Conservation (phyloP, 257 asterid species). For the Solanum appendiculatum region DNA sequence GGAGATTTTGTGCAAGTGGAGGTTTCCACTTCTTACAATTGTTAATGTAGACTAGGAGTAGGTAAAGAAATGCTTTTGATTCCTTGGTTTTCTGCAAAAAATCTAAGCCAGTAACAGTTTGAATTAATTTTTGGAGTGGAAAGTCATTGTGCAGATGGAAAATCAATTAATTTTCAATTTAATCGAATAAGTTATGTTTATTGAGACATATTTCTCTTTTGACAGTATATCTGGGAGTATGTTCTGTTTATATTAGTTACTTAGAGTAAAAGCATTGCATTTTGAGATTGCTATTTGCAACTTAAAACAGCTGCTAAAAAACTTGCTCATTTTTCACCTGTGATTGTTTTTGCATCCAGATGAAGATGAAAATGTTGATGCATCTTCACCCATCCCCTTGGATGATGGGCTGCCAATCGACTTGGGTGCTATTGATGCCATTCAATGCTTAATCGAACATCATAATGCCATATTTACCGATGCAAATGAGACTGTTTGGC, state of each 20-base stretch:
- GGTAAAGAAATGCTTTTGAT: not conserved
- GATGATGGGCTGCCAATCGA: constrained; percentile 65
- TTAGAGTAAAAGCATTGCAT: not conserved
- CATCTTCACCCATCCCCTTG: constrained; percentile 70
- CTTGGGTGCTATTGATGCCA: constrained; percentile 70
- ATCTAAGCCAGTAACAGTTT: not conserved
- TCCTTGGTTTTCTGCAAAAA: not conserved
- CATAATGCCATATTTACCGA: constrained; percentile 78
- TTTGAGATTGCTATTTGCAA: not conserved
- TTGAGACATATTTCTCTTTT: not conserved
- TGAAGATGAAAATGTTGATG: constrained; percentile 46
- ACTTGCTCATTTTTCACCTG: not conserved
- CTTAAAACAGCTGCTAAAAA: not conserved
- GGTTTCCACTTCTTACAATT: not conserved
- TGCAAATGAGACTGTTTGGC: constrained; percentile 82
- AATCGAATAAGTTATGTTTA: not conserved
- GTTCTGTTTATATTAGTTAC: not conserved
- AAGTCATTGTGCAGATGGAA: not conserved
- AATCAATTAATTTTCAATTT: not conserved
- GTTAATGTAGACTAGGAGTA: not conserved
- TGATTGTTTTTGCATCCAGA: constrained; percentile 25
- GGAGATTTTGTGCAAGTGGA: not conserved
- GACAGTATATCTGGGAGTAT: not conserved
- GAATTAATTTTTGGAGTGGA: not conserved
- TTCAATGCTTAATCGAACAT: constrained; percentile 80